Percentiles rank a stretch among this genome's conserved stretches.
phyloP scores from a whole-genome alignment of 257 asterid species.

The Rhazya stricta region DNA sequence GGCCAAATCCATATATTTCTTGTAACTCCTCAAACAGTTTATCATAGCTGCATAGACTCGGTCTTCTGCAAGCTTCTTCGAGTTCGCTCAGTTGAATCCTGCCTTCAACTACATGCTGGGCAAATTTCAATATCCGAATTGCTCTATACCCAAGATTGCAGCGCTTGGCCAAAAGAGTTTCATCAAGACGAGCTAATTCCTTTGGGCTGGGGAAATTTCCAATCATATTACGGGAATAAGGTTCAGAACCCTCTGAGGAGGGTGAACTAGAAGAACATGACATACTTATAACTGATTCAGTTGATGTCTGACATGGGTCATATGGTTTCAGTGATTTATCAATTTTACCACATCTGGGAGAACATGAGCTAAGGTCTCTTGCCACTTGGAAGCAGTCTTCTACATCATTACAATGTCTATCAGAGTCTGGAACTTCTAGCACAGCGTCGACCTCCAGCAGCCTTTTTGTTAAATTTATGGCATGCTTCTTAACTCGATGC shows the following conservation, averaged over 20 bases:
- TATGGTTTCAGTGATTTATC: constrained; percentile 14
- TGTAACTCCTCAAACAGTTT: constrained; percentile 53
- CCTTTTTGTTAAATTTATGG: constrained; percentile 23
- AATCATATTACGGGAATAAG: constrained; percentile 12
- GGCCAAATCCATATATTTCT: constrained; percentile 72
- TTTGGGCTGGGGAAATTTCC: constrained; percentile 74
- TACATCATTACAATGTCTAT: constrained; percentile 11
- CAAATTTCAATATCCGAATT: constrained; percentile 63
- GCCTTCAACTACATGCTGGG: constrained; percentile 52
- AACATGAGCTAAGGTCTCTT: constrained; percentile 6
- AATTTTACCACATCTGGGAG: constrained; percentile 12
- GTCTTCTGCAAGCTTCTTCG: constrained; percentile 34
- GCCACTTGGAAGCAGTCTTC: constrained; percentile 19
- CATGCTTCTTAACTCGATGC: constrained; percentile 18
- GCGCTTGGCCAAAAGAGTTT: constrained; percentile 44
- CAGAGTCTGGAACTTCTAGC: constrained; percentile 9
- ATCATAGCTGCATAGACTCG: constrained; percentile 40
- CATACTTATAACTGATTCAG: background rate
- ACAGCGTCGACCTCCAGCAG: constrained; percentile 16
- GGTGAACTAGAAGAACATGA: constrained; percentile 10
- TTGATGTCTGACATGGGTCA: constrained; percentile 13
- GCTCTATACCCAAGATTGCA: constrained; percentile 85
- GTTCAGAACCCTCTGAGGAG: constrained; percentile 20
- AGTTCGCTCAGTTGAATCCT: constrained; percentile 47
- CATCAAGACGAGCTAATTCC: constrained; percentile 60